phyloP scores from a whole-genome alignment of 306 rosid genomes.

The Corylus americana region DNA sequence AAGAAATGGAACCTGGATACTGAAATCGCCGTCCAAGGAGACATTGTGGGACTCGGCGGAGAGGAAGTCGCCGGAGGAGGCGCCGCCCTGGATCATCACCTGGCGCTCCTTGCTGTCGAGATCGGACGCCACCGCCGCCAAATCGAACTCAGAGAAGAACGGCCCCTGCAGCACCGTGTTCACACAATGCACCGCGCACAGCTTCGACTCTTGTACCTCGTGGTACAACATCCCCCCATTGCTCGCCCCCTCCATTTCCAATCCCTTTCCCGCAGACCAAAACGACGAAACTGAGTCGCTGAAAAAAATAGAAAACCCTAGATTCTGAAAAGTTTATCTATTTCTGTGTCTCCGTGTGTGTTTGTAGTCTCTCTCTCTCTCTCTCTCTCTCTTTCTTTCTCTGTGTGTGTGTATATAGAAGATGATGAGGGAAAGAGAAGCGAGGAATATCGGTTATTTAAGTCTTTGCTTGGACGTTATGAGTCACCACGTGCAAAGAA shows the following conservation, averaged over 20 bases:
- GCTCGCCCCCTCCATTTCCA: slow-evolving; percentile 84
- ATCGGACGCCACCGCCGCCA: slow-evolving; percentile 95
- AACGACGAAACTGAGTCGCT: background rate
- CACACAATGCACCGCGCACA: slow-evolving; percentile 94
- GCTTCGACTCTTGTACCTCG: slow-evolving; percentile 98
- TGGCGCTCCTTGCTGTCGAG: slow-evolving; percentile 87
- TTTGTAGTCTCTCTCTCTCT: background rate
- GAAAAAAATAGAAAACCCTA: slow-evolving; percentile 38
- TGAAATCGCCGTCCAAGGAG: slow-evolving; percentile 95
- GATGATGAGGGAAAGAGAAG: background rate
- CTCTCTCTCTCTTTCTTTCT: too few species aligned
- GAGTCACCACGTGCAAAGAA: slow-evolving; percentile 3
- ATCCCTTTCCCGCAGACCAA: background rate
- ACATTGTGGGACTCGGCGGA: slow-evolving; percentile 87
- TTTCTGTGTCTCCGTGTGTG: background rate
- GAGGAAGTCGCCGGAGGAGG: slow-evolving; percentile 69
- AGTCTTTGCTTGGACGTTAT: slow-evolving; percentile 14
- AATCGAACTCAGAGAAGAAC: slow-evolving; percentile 93
- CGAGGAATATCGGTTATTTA: background rate
- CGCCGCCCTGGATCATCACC: slow-evolving; percentile 60
- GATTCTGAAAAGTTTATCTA: background rate
- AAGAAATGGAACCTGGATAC: slow-evolving; percentile 70
- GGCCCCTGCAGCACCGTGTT: slow-evolving; percentile 94
- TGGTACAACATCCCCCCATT: slow-evolving; percentile 98
- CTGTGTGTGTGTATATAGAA: background rate